Percentiles rank a stretch among this genome's conserved stretches.
Conservation (phyloP, 1,284 basidiomycete genomes). For the Dichomitus squalens region DNA sequence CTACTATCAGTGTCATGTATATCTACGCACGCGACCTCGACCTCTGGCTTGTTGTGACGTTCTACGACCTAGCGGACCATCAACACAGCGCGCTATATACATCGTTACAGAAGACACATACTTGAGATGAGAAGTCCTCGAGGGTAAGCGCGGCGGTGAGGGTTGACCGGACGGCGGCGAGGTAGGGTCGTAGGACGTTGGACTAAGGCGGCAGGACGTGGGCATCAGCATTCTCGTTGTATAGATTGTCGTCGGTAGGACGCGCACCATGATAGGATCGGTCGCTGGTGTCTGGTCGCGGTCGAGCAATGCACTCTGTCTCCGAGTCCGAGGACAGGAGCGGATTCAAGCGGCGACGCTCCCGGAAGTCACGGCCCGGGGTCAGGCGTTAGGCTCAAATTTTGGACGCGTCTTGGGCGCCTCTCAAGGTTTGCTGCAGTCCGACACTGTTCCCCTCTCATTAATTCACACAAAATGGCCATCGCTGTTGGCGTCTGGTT, state of each 20-base stretch:
- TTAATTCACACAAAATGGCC: constrained; percentile 45
- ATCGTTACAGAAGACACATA: constrained; percentile 34
- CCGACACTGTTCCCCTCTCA: background rate
- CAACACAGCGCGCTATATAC: constrained; percentile 4
- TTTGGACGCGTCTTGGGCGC: constrained; percentile 22
- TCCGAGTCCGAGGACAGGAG: no score
- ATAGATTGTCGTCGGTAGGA: background rate
- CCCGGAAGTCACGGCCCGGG: no score
- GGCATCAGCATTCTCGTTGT: background rate
- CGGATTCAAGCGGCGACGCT: no score
- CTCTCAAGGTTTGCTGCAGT: background rate
- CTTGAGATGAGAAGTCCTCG: constrained; percentile 97
- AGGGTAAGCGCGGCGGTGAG: constrained; percentile 97
- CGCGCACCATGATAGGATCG: constrained; percentile 45
- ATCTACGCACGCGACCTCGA: constrained; percentile 72
- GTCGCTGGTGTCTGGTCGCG: background rate
- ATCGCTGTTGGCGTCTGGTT: constrained; percentile 66
- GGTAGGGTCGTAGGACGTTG: constrained; percentile 89
- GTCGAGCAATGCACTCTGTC: no score
- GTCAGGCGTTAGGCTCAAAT: constrained; percentile 15
- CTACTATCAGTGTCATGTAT: background rate
- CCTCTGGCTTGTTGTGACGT: constrained; percentile 95
- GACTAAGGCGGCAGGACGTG: constrained; percentile 48
- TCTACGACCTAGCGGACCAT: constrained; percentile 76
- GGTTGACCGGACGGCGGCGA: constrained; percentile 93